A percentile compares a stretch with the other conserved stretches of the same genome.
Conservation (phyloP, 768 basidiomycete species). For the Asterophora lycoperdoides region DNA sequence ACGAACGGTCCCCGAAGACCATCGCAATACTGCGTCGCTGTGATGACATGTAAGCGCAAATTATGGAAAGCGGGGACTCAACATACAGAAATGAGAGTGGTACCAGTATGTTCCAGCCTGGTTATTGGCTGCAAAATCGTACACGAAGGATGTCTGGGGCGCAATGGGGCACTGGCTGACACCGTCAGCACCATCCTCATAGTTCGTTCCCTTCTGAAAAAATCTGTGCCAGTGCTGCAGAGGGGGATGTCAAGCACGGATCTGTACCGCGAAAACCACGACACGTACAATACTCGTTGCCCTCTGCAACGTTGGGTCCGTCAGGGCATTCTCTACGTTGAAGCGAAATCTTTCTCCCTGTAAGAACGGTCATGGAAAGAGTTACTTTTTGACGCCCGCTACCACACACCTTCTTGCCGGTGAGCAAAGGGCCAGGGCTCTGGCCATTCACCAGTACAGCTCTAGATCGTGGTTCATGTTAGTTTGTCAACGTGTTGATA, state of each 20-base stretch:
- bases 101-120: slow-evolving; percentile 27
- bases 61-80: too few species aligned
- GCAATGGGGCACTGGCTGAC: slow-evolving; percentile 41
- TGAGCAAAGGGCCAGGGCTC: background rate
- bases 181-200: slow-evolving; percentile 32
- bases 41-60: too few species aligned
- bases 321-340: background rate
- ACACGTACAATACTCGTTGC: slow-evolving; percentile 20
- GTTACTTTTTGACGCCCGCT: too few species aligned
- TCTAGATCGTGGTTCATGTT: background rate
- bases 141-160: slow-evolving; percentile 32
- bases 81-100: slow-evolving; percentile 22
- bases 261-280: too few species aligned
- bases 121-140: slow-evolving; percentile 27
- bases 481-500: too few species aligned
- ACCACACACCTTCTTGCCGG: background rate
- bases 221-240: slow-evolving; percentile 49
- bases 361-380: background rate
- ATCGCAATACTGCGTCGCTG: too few species aligned
- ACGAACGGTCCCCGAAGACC: slow-evolving; percentile 33
- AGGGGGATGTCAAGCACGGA: too few species aligned
- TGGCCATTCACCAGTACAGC: background rate
- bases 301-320: background rate
- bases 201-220: too few species aligned
- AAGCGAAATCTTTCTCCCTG: background rate